Evolutionary conservation across 1,284 basidiomycete genomes (phyloP).

Genomic region (Macrocybe sp.): DNA sequence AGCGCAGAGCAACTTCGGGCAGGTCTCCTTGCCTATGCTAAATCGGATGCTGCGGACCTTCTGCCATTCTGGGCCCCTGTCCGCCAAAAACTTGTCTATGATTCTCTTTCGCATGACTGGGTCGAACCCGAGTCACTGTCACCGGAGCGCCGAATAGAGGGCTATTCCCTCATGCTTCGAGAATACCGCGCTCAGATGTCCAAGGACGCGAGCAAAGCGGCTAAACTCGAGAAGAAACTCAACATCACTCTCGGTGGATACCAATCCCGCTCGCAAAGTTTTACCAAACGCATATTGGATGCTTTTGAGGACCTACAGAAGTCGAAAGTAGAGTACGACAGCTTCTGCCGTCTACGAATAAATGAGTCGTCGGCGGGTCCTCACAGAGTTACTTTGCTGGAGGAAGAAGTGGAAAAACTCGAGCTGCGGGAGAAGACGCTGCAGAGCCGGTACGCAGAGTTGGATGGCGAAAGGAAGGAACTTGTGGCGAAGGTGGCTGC

Average conservation of each 20-base stretch:
- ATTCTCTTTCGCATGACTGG: conserved; percentile 57
- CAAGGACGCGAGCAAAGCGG: conserved; percentile 76
- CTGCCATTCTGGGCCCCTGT: conserved; percentile 64
- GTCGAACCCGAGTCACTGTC: conserved; percentile 60
- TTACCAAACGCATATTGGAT: conserved; percentile 62
- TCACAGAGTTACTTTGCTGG: conserved; percentile 65
- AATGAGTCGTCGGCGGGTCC: conserved; percentile 77
- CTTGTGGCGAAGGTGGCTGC: conserved; percentile 53
- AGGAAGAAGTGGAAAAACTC: conserved; percentile 80
- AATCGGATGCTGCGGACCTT: conserved; percentile 55
- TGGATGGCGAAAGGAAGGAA: conserved; percentile 70
- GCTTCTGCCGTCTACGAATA: conserved; percentile 66
- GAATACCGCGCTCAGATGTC: conserved; percentile 72
- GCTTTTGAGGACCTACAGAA: conserved; percentile 70
- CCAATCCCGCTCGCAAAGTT: conserved; percentile 68
- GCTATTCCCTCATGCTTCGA: conserved; percentile 60
- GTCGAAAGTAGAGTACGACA: conserved; percentile 68
- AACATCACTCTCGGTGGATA: conserved; percentile 88
- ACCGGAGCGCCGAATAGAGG: conserved; percentile 55
- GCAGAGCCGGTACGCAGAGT: conserved; percentile 80
- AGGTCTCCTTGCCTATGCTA: conserved; percentile 59
- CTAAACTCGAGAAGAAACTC: conserved; percentile 92
- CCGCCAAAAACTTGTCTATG: conserved; percentile 59
- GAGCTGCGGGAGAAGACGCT: conserved; percentile 72
- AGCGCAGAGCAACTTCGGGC: conserved; percentile 74